Percentiles rank a stretch among this genome's conserved stretches.
These are phyloP conservation scores for Cutaneotrichosporon arboriforme DNA, from an alignment of 1,284 basidiomycete species.

Conservation along the genomic window DNA sequence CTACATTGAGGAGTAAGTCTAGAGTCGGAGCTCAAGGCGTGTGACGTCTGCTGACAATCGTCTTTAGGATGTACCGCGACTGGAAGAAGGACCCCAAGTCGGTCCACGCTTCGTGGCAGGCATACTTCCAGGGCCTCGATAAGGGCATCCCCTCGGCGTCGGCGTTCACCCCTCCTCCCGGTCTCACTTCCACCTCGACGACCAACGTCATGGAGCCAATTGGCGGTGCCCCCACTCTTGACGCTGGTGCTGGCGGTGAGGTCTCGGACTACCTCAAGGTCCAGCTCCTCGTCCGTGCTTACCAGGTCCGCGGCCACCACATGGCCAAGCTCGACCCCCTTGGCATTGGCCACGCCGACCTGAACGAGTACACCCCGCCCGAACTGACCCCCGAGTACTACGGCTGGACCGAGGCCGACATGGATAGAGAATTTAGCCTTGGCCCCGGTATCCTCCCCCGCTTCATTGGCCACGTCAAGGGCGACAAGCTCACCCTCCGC, in stretches of 20 bases:
- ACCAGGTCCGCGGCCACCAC: conserved; percentile 97
- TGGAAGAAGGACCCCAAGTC: conserved; percentile 87
- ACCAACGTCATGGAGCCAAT: conserved; percentile 59
- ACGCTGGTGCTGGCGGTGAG: conserved; percentile 59
- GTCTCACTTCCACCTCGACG: conserved; percentile 49
- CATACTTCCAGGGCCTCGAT: conserved; percentile 91
- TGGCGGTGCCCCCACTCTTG: conserved; percentile 76
- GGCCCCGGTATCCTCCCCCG: conserved; percentile 95
- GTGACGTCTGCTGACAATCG: background rate
- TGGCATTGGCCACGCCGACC: conserved; percentile 83
- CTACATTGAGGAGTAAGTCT: conserved; percentile 74
- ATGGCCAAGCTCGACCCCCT: conserved; percentile 93
- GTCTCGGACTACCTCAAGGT: conserved; percentile 94
- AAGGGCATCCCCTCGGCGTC: conserved; percentile 75
- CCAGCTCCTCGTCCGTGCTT: conserved; percentile 93
- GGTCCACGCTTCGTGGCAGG: conserved; percentile 91
- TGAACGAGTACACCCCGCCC: conserved; percentile 67
- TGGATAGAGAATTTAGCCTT: conserved; percentile 89
- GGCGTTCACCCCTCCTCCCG: conserved; percentile 81
- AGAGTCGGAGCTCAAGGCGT: background rate
- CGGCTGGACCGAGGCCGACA: conserved; percentile 88
- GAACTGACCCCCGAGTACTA: conserved; percentile 89
- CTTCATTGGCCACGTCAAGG: conserved; percentile 59
- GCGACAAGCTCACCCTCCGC: conserved; percentile 80
- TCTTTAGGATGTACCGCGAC: conserved; percentile 69